These are phyloP conservation scores for Alternaria tenuissima DNA, from an alignment of 2,329 filamentous ascomycete genomes.

Conservation along the genomic window DNA sequence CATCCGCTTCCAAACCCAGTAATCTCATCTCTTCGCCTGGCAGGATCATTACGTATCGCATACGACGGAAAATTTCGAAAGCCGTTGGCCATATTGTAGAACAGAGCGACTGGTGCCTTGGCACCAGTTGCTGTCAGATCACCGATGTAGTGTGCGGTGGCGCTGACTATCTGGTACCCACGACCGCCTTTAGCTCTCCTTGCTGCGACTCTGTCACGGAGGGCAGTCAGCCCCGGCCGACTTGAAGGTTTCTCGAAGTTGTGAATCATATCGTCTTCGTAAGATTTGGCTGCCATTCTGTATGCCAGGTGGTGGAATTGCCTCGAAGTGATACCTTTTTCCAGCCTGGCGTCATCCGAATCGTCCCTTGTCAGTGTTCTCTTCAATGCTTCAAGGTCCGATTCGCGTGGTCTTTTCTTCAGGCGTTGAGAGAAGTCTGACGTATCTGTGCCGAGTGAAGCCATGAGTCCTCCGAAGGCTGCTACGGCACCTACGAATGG, in stretches of 20 bases:
- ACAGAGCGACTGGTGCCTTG: conserved; percentile 27
- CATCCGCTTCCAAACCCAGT: conserved; percentile 77
- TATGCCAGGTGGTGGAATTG: conserved; percentile 23
- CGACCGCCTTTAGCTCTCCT: conserved; percentile 20
- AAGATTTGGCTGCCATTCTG: conserved; percentile 28
- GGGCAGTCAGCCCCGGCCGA: not conserved
- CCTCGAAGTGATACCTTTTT: not conserved
- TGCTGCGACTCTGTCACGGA: conserved; percentile 11
- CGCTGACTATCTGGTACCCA: conserved; percentile 23
- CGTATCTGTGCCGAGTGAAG: conserved; percentile 20
- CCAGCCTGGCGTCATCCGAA: not conserved
- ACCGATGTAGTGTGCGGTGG: conserved; percentile 21
- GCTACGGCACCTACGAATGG: conserved; percentile 21
- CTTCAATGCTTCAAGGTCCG: not conserved
- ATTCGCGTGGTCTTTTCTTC: not conserved
- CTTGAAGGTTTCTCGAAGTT: conserved; percentile 12
- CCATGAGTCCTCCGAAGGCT: conserved; percentile 20
- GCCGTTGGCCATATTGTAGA: conserved; percentile 33
- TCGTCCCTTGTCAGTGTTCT: not conserved
- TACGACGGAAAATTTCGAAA: conserved; percentile 30
- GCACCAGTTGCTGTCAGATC: conserved; percentile 21
- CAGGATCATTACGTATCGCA: conserved; percentile 21
- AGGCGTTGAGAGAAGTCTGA: conserved; percentile 22
- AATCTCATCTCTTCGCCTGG: conserved; percentile 30
- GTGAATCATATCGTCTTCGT: conserved; percentile 12